A percentile compares a stretch with the other conserved stretches of the same genome.
These are phyloP conservation scores for Sanghuangporus weigelae DNA, from an alignment of 1,284 basidiomycete species.

Conservation along the genomic window DNA sequence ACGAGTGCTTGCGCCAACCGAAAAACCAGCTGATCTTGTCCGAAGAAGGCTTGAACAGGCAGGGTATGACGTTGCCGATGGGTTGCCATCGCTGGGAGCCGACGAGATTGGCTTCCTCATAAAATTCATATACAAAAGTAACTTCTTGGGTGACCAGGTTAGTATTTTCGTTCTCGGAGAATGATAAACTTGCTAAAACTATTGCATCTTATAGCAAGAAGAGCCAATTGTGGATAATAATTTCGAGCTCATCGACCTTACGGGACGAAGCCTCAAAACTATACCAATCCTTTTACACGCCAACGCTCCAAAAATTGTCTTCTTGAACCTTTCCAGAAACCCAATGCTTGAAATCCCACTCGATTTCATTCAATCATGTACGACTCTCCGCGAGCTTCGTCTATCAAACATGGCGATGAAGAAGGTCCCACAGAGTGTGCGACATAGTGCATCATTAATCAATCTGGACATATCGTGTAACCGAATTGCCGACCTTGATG, in stretches of 20 bases:
- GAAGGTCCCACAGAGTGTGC: slow-evolving; percentile 83
- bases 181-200: slow-evolving; percentile 9
- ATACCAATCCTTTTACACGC: slow-evolving; percentile 89
- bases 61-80: slow-evolving; percentile 84
- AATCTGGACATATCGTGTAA: slow-evolving; percentile 93
- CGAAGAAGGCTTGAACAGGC: slow-evolving; percentile 84
- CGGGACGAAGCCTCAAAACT: slow-evolving; percentile 78
- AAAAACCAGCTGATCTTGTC: slow-evolving; percentile 85
- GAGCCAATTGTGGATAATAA: slow-evolving; percentile 72
- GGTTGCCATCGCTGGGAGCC: slow-evolving; percentile 73
- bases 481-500: slow-evolving; percentile 85
- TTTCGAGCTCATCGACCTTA: slow-evolving; percentile 84
- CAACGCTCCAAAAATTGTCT: slow-evolving; percentile 82
- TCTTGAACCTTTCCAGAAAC: slow-evolving; percentile 89
- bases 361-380: slow-evolving; percentile 93
- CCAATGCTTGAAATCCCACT: slow-evolving; percentile 95
- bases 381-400: slow-evolving; percentile 78
- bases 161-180: slow-evolving; percentile 24
- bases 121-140: slow-evolving; percentile 83
- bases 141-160: slow-evolving; percentile 59
- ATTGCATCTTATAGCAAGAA: slow-evolving; percentile 34
- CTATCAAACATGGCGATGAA: slow-evolving; percentile 95
- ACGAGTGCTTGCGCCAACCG: slow-evolving; percentile 73
- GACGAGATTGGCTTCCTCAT: slow-evolving; percentile 85
- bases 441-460: slow-evolving; percentile 70